These are phyloP conservation scores for Gnomoniopsis smithogilvyi DNA, from an alignment of 2,329 filamentous ascomycete species.

Conservation along the genomic window DNA sequence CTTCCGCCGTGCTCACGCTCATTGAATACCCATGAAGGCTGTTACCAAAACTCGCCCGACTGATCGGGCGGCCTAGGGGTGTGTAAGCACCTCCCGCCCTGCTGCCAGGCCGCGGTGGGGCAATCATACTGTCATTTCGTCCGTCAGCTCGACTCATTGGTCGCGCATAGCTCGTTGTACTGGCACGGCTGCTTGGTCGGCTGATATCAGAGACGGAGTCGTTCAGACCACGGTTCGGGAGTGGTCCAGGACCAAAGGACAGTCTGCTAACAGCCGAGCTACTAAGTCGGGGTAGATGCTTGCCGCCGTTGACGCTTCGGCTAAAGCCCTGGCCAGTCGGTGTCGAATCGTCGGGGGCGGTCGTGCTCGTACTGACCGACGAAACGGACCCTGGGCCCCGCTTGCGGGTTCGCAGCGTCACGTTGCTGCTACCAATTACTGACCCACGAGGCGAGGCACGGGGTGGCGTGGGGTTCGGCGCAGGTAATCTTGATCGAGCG, in stretches of 20 bases:
- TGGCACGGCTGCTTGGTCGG: constrained; percentile 72
- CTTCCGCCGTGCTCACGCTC: constrained; percentile 52
- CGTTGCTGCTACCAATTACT: constrained; percentile 34
- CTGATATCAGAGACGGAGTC: constrained; percentile 43
- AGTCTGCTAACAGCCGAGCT: constrained; percentile 60
- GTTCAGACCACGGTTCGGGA: constrained; percentile 52
- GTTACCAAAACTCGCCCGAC: constrained; percentile 66
- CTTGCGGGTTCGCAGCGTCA: constrained; percentile 68
- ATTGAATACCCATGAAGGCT: constrained; percentile 58
- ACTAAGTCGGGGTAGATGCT: constrained; percentile 57
- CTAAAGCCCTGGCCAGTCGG: constrained; percentile 38
- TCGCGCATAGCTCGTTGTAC: constrained; percentile 52
- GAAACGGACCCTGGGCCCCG: constrained; percentile 57
- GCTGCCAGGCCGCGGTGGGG: constrained; percentile 59
- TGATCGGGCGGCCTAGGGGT: constrained; percentile 60
- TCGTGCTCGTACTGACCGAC: constrained; percentile 41
- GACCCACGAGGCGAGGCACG: constrained; percentile 69
- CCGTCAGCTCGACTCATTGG: constrained; percentile 51
- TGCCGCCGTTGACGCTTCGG: constrained; percentile 27
- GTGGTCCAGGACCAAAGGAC: constrained; percentile 54
- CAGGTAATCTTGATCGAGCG: constrained; percentile 86
- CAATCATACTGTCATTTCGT: constrained; percentile 35
- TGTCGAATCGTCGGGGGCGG: constrained; percentile 44
- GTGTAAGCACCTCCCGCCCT: constrained; percentile 60
- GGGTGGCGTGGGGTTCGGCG: constrained; percentile 73